A percentile compares a stretch with the other conserved stretches of the same genome.
phyloP scores from a whole-genome alignment of 176 grass and related monocot genomes.

The Ensete glaucum region DNA sequence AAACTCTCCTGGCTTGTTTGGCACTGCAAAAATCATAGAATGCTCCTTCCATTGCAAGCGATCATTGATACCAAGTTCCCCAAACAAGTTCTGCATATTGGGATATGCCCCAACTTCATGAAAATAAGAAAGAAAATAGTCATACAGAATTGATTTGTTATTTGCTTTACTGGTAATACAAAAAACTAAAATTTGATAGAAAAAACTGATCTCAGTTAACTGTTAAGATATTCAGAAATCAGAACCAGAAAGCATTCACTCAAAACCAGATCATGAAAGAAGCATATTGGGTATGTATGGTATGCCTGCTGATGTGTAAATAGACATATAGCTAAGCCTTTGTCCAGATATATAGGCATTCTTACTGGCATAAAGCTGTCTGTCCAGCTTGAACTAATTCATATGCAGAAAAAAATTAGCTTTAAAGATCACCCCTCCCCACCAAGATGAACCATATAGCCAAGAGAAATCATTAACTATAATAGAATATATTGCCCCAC shows the following conservation, averaged over 20 bases:
- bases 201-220: neutral
- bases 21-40: constrained; percentile 99
- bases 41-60: constrained; percentile 99
- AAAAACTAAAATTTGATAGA: neutral
- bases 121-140: neutral
- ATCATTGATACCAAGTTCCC: constrained; percentile 89
- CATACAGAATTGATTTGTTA: neutral
- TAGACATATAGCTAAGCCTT: neutral
- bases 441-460: neutral
- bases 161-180: neutral
- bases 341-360: neutral
- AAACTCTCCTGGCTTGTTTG: constrained; percentile 86
- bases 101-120: constrained; percentile 92
- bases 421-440: neutral
- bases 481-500: neutral
- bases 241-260: neutral
- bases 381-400: neutral
- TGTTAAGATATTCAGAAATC: constrained; percentile 1
- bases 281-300: neutral
- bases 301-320: neutral
- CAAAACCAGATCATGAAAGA: neutral
- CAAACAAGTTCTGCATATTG: constrained; percentile 95
- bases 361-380: too few species aligned
- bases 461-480: neutral
- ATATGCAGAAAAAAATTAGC: neutral